A percentile compares a stretch with the other conserved stretches of the same genome.
Evolutionary conservation across 164 flowering plant genomes (phyloP).

Genomic region (Cinnamomum micranthum): DNA sequence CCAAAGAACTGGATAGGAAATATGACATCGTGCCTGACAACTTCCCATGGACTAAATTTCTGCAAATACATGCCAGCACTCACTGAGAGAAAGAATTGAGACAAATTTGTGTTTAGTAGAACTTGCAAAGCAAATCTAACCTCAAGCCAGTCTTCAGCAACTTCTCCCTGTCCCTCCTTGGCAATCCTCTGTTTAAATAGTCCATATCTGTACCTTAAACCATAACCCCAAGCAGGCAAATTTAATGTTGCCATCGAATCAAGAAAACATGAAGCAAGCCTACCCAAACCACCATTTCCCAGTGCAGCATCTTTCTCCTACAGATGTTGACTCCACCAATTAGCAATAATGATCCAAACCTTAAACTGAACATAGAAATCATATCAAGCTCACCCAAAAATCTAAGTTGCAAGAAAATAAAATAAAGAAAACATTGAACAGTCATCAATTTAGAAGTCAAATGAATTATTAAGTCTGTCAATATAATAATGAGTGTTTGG

Average conservation of each 20-base stretch:
- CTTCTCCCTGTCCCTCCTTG: slow-evolving; percentile 83
- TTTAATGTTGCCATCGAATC: slow-evolving; percentile 96
- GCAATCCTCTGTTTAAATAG: slow-evolving; percentile 85
- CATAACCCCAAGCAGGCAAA: slow-evolving; percentile 99
- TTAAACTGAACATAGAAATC: background rate
- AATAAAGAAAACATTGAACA: background rate
- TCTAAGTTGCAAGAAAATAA: background rate
- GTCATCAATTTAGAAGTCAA: background rate
- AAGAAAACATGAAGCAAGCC: slow-evolving; percentile 96
- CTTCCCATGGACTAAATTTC: slow-evolving; percentile 99
- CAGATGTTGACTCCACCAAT: slow-evolving; percentile 2
- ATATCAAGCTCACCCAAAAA: background rate
- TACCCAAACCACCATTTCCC: slow-evolving; percentile 98
- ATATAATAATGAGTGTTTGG: background rate
- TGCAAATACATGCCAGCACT: slow-evolving; percentile 31
- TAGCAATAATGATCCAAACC: background rate
- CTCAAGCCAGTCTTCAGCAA: slow-evolving; percentile 99
- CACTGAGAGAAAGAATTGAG: slow-evolving; percentile 1
- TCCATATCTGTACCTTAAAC: slow-evolving; percentile 90
- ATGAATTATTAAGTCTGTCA: background rate
- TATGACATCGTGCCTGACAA: slow-evolving; percentile 83
- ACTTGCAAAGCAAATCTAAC: slow-evolving; percentile 30
- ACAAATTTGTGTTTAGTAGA: background rate
- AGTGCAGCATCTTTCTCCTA: slow-evolving; percentile 99
- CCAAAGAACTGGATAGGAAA: slow-evolving; percentile 93